Percentiles rank a stretch among this genome's conserved stretches.
phyloP scores from a whole-genome alignment of 257 asterid genomes.

The Phtheirospermum japonicum region DNA sequence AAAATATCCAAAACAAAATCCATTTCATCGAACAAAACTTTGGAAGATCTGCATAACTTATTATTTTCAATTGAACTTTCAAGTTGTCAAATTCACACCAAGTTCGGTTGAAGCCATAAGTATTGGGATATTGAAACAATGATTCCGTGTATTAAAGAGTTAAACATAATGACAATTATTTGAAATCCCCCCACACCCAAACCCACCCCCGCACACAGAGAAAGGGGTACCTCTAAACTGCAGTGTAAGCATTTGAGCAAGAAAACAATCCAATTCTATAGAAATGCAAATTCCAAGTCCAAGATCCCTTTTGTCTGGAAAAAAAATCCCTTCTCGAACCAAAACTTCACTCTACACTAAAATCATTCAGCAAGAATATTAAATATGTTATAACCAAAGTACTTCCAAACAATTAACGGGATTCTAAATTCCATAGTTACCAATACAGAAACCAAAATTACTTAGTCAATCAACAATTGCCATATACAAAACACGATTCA shows the following conservation, averaged over 20 bases:
- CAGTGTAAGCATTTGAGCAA: slow-evolving; percentile 10
- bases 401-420: background rate
- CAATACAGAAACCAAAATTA: background rate
- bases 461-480: background rate
- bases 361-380: background rate
- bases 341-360: slow-evolving; percentile 12
- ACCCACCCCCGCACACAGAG: no score
- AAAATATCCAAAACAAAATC: slow-evolving; percentile 7
- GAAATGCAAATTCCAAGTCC: slow-evolving; percentile 6
- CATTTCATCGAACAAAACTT: slow-evolving; percentile 2
- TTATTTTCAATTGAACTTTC: slow-evolving; percentile 20
- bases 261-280: background rate
- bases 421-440: slow-evolving; percentile 9
- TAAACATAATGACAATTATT: slow-evolving; percentile 12
- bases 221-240: background rate
- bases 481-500: slow-evolving; percentile 15
- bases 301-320: slow-evolving; percentile 3
- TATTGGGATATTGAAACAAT: no score
- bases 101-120: no score
- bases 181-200: no score
- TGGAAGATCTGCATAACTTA: background rate
- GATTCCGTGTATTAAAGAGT: slow-evolving; percentile 7
- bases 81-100: slow-evolving; percentile 9
- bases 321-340: background rate
- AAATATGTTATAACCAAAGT: slow-evolving; percentile 12